These are phyloP conservation scores for Ampelocalamus luodianensis DNA, from an alignment of 176 grass and related monocot genomes.

Conservation along the genomic window DNA sequence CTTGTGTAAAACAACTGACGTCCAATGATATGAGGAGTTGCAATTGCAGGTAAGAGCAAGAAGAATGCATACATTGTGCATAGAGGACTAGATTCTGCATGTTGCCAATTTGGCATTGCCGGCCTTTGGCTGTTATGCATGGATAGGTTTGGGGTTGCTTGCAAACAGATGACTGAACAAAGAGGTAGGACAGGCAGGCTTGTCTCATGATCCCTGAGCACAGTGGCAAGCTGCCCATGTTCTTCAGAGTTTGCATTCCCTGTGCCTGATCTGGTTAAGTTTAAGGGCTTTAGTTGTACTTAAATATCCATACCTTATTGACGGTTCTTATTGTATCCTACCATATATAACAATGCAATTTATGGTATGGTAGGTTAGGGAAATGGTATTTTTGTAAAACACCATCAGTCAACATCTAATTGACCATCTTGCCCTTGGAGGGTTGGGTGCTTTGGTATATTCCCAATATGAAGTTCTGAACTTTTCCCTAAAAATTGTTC, in stretches of 20 bases:
- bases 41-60: conserved; percentile 9
- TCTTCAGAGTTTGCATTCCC: conserved; percentile 17
- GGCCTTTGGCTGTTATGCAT: conserved; percentile 21
- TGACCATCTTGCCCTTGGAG: not conserved
- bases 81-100: conserved; percentile 9
- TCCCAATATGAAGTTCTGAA: not conserved
- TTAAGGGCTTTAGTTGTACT: conserved; percentile 12
- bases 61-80: conserved; percentile 3
- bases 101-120: conserved; percentile 11
- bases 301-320: not conserved
- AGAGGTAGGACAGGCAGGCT: conserved; percentile 5
- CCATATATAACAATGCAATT: not conserved
- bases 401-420: not conserved
- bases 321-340: not conserved
- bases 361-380: not conserved
- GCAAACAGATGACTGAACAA: conserved; percentile 28
- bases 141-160: conserved; percentile 5
- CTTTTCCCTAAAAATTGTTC: not conserved
- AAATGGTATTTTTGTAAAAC: not conserved
- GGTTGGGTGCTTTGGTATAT: not conserved
- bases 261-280: conserved; percentile 5
- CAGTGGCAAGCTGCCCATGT: conserved; percentile 37
- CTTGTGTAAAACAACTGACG: not conserved
- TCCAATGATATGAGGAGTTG: not conserved
- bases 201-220: conserved; percentile 34